A percentile compares a stretch with the other conserved stretches of the same genome.
phyloP scores from a whole-genome alignment of 805 yeast species.

The Peterozyma xylosa region DNA sequence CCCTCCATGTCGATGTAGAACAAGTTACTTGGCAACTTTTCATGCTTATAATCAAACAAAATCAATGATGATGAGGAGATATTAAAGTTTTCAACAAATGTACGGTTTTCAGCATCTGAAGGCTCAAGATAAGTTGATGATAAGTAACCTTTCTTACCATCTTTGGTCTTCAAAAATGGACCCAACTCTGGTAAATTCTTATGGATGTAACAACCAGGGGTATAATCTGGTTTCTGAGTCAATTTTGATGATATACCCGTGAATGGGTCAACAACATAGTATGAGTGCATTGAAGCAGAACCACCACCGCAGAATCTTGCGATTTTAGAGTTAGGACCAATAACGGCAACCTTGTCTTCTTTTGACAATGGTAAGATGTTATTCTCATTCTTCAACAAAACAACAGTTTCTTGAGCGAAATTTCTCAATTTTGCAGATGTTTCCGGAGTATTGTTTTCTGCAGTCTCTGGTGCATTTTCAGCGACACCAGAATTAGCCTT shows the following conservation, averaged over 20 bases:
- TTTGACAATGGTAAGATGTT: conserved; percentile 38
- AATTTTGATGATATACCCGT: conserved; percentile 31
- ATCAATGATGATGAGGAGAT: conserved; percentile 12
- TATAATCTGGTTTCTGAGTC: conserved; percentile 11
- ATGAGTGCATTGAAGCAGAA: conserved; percentile 44
- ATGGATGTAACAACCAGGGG: conserved; percentile 15
- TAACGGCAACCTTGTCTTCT: conserved; percentile 34
- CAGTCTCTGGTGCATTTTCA: conserved; percentile 27
- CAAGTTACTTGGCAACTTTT: conserved; percentile 14
- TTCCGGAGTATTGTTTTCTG: conserved; percentile 39
- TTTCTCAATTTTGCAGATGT: conserved; percentile 33
- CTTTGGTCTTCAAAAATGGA: conserved; percentile 13
- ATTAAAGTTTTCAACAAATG: conserved; percentile 19
- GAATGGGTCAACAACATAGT: conserved; percentile 41
- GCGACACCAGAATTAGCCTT: conserved; percentile 30
- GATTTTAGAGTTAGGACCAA: conserved; percentile 53
- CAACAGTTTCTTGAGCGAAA: conserved; percentile 43
- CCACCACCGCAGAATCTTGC: conserved; percentile 56
- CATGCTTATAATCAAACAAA: conserved; percentile 18
- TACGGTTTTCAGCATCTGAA: conserved; percentile 15
- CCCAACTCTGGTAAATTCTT: conserved; percentile 15
- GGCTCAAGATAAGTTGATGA: conserved; percentile 21
- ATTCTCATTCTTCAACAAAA: conserved; percentile 47
- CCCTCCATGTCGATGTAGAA: conserved; percentile 33
- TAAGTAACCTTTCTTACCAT: conserved; percentile 19